A percentile compares a stretch with the other conserved stretches of the same genome.
phyloP scores from a whole-genome alignment of 805 yeast species.

The Osmozyma mogii region DNA sequence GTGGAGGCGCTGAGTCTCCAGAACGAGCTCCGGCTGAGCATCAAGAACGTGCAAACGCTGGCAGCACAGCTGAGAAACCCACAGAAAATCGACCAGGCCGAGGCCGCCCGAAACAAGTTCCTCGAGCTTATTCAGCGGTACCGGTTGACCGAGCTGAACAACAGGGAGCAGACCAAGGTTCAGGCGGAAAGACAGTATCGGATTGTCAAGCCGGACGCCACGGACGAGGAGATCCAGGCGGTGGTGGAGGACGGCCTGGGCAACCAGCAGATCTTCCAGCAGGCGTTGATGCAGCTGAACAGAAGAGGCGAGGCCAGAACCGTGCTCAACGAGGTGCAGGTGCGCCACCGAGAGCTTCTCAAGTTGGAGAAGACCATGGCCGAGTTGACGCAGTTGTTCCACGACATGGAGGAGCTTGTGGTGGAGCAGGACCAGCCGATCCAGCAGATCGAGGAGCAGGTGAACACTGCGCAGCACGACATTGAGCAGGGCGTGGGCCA shows the following conservation, averaged over 20 bases:
- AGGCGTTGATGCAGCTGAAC: slow-evolving; percentile 79
- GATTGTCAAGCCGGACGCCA: slow-evolving; percentile 80
- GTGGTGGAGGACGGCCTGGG: slow-evolving; percentile 73
- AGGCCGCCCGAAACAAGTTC: slow-evolving; percentile 77
- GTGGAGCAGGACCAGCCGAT: slow-evolving; percentile 91
- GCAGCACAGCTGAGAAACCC: slow-evolving; percentile 54
- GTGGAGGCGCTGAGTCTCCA: slow-evolving; percentile 77
- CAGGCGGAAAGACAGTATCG: slow-evolving; percentile 91
- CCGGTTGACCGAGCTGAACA: slow-evolving; percentile 78
- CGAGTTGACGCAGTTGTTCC: slow-evolving; percentile 88
- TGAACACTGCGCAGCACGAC: slow-evolving; percentile 77
- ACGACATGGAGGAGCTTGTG: slow-evolving; percentile 93
- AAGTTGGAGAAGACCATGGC: slow-evolving; percentile 94
- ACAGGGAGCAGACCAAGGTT: slow-evolving; percentile 72
- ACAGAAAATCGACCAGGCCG: slow-evolving; percentile 86
- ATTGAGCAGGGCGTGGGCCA: slow-evolving; percentile 93
- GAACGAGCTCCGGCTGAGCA: slow-evolving; percentile 61
- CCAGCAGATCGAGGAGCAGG: slow-evolving; percentile 74
- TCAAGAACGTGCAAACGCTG: slow-evolving; percentile 67
- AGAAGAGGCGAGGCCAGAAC: slow-evolving; percentile 94
- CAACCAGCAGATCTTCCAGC: slow-evolving; percentile 89
- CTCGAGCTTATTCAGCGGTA: slow-evolving; percentile 81
- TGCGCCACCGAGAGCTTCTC: slow-evolving; percentile 89
- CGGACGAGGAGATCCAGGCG: slow-evolving; percentile 74
- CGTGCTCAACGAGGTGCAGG: slow-evolving; percentile 91